These are phyloP conservation scores for Lanmaoa pseudosensibilis DNA, from an alignment of 768 basidiomycete species.

Conservation along the genomic window DNA sequence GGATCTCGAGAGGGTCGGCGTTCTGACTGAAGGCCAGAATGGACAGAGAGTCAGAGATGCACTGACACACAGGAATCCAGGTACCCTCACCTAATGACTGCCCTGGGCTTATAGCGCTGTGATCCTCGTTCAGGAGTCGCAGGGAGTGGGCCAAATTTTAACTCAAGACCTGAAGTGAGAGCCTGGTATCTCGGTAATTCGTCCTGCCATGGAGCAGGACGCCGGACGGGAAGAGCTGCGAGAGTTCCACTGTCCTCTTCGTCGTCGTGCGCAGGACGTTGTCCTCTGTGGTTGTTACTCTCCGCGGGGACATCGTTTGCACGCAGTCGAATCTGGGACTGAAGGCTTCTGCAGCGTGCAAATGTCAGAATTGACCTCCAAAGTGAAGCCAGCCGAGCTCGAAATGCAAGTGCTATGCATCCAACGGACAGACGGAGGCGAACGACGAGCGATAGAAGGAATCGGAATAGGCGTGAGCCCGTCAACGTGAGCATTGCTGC, in stretches of 20 bases:
- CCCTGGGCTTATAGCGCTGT: conserved; percentile 8
- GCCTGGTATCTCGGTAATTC: neutral
- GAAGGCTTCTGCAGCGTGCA: neutral
- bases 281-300: neutral
- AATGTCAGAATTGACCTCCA: neutral
- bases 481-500: neutral
- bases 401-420: conserved; percentile 1
- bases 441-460: conserved; percentile 3
- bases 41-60: neutral
- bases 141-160: neutral
- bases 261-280: neutral
- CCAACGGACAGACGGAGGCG: neutral
- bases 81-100: neutral
- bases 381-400: neutral
- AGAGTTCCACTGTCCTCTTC: neutral
- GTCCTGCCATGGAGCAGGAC: neutral
- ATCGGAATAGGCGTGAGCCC: neutral
- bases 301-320: neutral
- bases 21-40: neutral
- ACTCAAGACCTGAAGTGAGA: neutral
- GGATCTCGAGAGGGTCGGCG: neutral
- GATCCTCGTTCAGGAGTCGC: conserved; percentile 13
- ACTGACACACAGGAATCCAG: neutral
- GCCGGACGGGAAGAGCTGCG: conserved; percentile 2
- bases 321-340: neutral